Percentiles rank a stretch among this genome's conserved stretches.
Conservation (phyloP, 2,329 filamentous ascomycete genomes). For the Colletotrichum tofieldiae region DNA sequence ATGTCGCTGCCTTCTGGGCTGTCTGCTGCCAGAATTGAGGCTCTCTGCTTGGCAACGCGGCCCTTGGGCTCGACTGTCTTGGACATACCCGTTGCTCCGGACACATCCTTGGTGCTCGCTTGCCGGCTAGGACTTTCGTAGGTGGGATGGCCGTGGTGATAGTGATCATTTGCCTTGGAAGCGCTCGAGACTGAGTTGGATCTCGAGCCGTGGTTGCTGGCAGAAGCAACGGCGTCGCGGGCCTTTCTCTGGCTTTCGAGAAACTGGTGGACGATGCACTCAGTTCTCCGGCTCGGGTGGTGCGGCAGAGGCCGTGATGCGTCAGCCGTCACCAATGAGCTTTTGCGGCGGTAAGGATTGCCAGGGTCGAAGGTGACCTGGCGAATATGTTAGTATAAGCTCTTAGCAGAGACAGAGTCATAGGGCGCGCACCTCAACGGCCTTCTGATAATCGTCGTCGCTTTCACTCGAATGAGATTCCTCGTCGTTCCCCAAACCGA, state of each 20-base stretch:
- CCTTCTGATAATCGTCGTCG: slow-evolving; percentile 64
- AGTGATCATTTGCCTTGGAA: slow-evolving; percentile 34
- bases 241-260: slow-evolving; percentile 69
- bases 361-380: slow-evolving; percentile 75
- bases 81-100: slow-evolving; percentile 49
- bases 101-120: slow-evolving; percentile 45
- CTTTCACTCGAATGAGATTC: slow-evolving; percentile 62
- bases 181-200: slow-evolving; percentile 34
- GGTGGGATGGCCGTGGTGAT: slow-evolving; percentile 50
- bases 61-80: slow-evolving; percentile 56
- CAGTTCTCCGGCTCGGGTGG: slow-evolving; percentile 60
- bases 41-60: slow-evolving; percentile 73
- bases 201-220: slow-evolving; percentile 48
- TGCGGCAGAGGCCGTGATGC: slow-evolving; percentile 55
- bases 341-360: slow-evolving; percentile 76
- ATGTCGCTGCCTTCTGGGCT: slow-evolving; percentile 59
- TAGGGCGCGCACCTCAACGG: slow-evolving; percentile 64
- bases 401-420: neutral
- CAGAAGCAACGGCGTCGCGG: slow-evolving; percentile 45
- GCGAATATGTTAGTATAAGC: neutral
- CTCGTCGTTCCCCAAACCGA: slow-evolving; percentile 51
- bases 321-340: slow-evolving; percentile 72
- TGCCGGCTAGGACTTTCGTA: slow-evolving; percentile 45
- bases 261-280: slow-evolving; percentile 77
- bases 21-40: slow-evolving; percentile 70